Base-by-base conservation (phyloP, 768 basidiomycete genomes). In the Mycena albidolilacea region DNA sequence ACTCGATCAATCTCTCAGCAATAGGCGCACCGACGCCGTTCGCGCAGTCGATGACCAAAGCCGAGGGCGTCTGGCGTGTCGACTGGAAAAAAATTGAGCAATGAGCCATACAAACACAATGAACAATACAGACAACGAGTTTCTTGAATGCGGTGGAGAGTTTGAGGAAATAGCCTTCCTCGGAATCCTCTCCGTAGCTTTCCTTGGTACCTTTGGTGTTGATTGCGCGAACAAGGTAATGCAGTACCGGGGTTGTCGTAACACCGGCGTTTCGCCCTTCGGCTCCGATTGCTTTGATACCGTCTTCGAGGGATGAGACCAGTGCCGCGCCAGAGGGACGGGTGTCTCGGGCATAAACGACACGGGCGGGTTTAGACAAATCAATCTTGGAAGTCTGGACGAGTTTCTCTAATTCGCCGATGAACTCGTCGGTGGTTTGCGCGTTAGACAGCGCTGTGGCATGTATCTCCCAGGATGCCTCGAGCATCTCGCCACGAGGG, bases 401-500 rank as follows among this genome's bases (percentile, higher is more conserved):
- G 73, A 99, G 83, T 10, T 84, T 78, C 21, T 91, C 84, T 39
- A 99, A 84, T 8, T 87, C 87, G 17, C 85, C 81, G 61, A 96
- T 78, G 81, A 99, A 91, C n/a, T 90, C 92, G 66, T 90, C 89
- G 8, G 93, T 90, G 30, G 91, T 91, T 7, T 88, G 75, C 38
- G 95, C 95, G 80, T 99, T 99, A 69, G 97, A 94, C 15, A 99
- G 84, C 8, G 83, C 82, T 11, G 98, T 97, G 7, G 97, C 97
- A 80, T 97, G 90, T 1, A 79, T 79, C 81, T 99, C 98, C 98
- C 98, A 99, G 48, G 94, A 88, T 2, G 93, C 85, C 80, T 98
- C 95, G 11, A 99, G 88, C 98, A 99, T 99, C 82, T 99, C 97
- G 23, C 98, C 98, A 15, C 90, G 92, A 23, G 98, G 96, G 84